These are phyloP conservation scores for Penicillium turbatum DNA, from an alignment of 495 filamentous ascomycete species.

Conservation along the genomic window DNA sequence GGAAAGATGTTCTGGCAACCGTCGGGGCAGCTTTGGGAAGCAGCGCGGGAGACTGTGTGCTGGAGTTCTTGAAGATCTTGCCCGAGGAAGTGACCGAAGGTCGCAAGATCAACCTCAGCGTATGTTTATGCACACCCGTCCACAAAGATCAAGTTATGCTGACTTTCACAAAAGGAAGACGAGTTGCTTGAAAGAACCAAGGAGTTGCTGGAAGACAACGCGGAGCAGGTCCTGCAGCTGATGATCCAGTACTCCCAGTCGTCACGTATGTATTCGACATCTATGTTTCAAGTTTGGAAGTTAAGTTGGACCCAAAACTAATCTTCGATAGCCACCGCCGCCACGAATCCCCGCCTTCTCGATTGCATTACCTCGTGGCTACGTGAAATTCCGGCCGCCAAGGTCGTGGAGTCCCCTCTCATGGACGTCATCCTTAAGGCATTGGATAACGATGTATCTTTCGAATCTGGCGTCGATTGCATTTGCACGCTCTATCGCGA, in stretches of 20 bases:
- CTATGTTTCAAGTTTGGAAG: background rate
- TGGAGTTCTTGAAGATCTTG: conserved; percentile 93
- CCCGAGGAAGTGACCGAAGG: conserved; percentile 99
- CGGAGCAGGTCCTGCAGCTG: conserved; percentile 75
- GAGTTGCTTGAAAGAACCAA: conserved; percentile 75
- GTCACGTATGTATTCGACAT: conserved; percentile 58
- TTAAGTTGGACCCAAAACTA: background rate
- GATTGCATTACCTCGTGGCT: conserved; percentile 97
- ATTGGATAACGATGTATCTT: conserved; percentile 67
- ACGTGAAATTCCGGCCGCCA: conserved; percentile 77
- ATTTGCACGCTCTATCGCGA: conserved; percentile 87
- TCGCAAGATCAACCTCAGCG: conserved; percentile 95
- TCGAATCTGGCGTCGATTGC: conserved; percentile 90
- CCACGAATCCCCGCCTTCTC: conserved; percentile 83
- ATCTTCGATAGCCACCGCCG: conserved; percentile 49
- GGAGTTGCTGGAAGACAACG: conserved; percentile 87
- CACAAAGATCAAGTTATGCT: background rate
- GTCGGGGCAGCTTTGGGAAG: conserved; percentile 76
- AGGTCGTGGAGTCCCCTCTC: conserved; percentile 80
- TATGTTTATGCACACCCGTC: conserved; percentile 52
- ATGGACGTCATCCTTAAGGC: conserved; percentile 76
- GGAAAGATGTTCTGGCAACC: conserved; percentile 86
- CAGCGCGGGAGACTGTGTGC: conserved; percentile 72
- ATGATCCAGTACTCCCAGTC: conserved; percentile 86
- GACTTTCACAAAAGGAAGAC: conserved; percentile 68